A percentile compares a stretch with the other conserved stretches of the same genome.
Evolutionary conservation across 257 asterid genomes (phyloP).

Genomic region (Coffea eugenioides): DNA sequence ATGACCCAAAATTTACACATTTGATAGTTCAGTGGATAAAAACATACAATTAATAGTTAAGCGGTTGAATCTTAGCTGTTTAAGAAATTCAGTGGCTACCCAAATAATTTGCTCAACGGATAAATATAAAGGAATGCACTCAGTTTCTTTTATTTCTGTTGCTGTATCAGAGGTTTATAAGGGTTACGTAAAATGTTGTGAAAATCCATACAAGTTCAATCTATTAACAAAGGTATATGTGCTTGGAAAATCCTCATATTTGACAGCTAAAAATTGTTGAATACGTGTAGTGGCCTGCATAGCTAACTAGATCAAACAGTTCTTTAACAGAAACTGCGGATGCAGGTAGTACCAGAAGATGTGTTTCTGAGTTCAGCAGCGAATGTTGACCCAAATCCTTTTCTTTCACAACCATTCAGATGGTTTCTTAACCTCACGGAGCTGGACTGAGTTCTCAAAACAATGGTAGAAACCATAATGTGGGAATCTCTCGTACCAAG

Average conservation of each 20-base stretch:
- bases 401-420: constrained; percentile 53
- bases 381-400: neutral
- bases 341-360: neutral
- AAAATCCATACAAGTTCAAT: neutral
- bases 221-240: neutral
- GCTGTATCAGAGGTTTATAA: neutral
- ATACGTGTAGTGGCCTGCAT: no score
- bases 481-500: constrained; percentile 91
- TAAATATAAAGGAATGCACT: neutral
- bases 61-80: no score
- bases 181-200: neutral
- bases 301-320: neutral
- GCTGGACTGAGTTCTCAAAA: constrained; percentile 78
- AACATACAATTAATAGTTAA: no score
- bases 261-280: neutral
- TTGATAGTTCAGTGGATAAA: no score
- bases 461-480: constrained; percentile 92
- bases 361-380: neutral
- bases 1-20: no score
- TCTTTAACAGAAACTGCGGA: neutral
- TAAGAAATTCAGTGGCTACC: no score
- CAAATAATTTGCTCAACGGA: neutral
- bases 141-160: no score
- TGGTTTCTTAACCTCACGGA: constrained; percentile 66
- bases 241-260: neutral